phyloP scores from a whole-genome alignment of 345 rosid species.

The Citrus mangshanensis region DNA sequence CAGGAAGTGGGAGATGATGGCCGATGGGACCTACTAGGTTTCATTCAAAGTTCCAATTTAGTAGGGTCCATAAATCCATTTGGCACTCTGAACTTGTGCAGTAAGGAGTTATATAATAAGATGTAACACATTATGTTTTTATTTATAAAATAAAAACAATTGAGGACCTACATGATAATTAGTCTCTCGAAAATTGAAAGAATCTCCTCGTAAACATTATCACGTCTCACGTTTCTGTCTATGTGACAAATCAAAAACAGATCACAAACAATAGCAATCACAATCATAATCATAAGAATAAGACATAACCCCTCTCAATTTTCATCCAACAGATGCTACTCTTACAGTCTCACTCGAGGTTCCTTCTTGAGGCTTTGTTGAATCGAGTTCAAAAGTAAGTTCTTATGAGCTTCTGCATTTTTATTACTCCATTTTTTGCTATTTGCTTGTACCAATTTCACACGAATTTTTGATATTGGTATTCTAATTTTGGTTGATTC shows the following conservation, averaged over 20 bases:
- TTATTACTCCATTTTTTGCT: background rate
- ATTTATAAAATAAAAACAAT: too few species aligned
- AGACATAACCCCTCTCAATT: background rate
- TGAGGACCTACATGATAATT: background rate
- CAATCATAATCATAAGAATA: background rate
- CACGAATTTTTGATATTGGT: background rate
- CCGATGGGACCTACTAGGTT: too few species aligned
- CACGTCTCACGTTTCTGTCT: background rate
- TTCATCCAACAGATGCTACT: conserved; percentile 54
- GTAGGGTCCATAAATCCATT: too few species aligned
- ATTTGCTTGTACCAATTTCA: background rate
- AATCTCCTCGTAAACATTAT: background rate
- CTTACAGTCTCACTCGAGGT: conserved; percentile 85
- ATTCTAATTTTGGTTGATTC: conserved; percentile 1
- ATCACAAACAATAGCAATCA: background rate
- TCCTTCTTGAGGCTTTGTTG: conserved; percentile 79
- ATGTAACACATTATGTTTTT: background rate
- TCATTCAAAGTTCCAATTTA: too few species aligned
- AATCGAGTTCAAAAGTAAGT: conserved; percentile 75
- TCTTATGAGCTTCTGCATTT: background rate
- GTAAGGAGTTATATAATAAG: too few species aligned
- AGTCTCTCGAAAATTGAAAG: too few species aligned
- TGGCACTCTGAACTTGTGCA: too few species aligned
- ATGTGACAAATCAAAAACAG: background rate
- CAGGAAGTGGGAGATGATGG: too few species aligned